Conservation (phyloP, 2,329 filamentous ascomycete genomes). For the Trichoderma sp. region DNA sequence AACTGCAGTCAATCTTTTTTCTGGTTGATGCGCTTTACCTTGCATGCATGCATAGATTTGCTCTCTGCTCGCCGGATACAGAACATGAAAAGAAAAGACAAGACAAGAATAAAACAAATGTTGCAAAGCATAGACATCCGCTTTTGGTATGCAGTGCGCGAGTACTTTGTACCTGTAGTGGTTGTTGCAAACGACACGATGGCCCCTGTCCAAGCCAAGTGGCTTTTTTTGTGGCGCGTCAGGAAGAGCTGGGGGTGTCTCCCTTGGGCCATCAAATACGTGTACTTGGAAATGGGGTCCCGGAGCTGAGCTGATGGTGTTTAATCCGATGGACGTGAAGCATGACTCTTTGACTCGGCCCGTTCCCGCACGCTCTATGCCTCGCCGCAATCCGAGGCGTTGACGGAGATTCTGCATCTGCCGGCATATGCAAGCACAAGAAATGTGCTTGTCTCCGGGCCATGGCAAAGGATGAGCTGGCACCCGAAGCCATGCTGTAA, state of each 20-base stretch:
- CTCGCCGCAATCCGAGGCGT: not conserved
- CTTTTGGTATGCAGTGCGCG: conserved; percentile 21
- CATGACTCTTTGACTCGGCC: not conserved
- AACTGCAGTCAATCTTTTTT: not conserved
- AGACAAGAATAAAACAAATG: too few relatives aligned
- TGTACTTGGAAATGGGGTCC: not conserved
- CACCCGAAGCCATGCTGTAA: not conserved
- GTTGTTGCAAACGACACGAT: not conserved
- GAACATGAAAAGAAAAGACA: not conserved
- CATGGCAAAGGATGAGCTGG: not conserved
- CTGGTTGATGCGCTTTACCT: too few relatives aligned
- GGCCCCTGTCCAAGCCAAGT: conserved; percentile 9
- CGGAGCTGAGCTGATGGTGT: not conserved
- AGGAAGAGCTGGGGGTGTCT: not conserved
- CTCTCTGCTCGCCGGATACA: too few relatives aligned
- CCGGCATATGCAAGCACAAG: not conserved
- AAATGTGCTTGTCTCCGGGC: too few relatives aligned
- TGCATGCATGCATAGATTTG: not conserved
- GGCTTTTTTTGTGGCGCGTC: conserved; percentile 6
- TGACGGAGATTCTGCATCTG: not conserved
- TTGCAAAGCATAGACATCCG: not conserved
- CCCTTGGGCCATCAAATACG: not conserved
- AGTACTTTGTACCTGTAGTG: not conserved
- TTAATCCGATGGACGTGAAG: not conserved
- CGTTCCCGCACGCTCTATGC: not conserved